These are phyloP conservation scores for Fusarium nisikadoi DNA, from an alignment of 2,329 filamentous ascomycete species.

Conservation along the genomic window DNA sequence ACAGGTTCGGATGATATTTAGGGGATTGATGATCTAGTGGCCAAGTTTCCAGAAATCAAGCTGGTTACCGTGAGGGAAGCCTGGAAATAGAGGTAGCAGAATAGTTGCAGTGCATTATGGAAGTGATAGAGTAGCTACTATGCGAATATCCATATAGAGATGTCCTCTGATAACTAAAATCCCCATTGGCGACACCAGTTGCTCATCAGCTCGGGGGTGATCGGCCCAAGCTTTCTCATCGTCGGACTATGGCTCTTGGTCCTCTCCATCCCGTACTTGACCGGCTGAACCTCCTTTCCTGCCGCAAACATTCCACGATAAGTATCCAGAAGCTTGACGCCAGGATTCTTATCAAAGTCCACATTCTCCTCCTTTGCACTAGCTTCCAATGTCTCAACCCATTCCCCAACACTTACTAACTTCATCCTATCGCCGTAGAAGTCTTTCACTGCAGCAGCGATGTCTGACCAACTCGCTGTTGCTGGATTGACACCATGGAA, in stretches of 20 bases:
- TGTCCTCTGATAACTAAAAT: rapidly evolving
- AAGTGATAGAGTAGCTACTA: neutral
- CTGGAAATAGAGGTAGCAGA: neutral
- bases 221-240: neutral
- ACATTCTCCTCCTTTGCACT: neutral
- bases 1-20: neutral
- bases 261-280: neutral
- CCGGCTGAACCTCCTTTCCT: neutral
- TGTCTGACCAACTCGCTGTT: neutral
- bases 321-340: neutral
- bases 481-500: constrained; percentile 11
- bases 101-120: rapidly evolving
- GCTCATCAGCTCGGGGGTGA: neutral
- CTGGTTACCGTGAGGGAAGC: neutral
- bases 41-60: neutral
- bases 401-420: neutral
- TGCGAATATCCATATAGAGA: neutral
- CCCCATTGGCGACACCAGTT: constrained; percentile 24
- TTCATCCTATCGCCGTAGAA: neutral
- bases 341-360: neutral
- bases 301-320: neutral
- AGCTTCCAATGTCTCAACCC: neutral
- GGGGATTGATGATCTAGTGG: neutral
- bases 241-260: neutral
- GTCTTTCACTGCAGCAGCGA: neutral